These are phyloP conservation scores for Jacaranda mimosifolia DNA, from an alignment of 257 asterid species.

Conservation along the genomic window DNA sequence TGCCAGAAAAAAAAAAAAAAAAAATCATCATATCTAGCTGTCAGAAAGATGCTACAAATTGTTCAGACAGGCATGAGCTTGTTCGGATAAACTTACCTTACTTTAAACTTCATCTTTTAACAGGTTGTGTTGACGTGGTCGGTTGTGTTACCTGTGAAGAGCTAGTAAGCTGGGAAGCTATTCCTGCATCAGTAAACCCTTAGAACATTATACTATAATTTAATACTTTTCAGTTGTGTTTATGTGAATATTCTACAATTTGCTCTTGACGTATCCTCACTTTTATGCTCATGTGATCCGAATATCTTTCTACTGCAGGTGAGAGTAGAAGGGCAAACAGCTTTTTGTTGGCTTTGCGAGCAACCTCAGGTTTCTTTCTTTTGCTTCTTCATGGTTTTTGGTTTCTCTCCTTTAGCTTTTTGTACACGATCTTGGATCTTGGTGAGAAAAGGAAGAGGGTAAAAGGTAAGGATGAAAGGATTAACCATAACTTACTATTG, in stretches of 20 bases:
- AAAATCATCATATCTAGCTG: background rate
- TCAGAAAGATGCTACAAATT: background rate
- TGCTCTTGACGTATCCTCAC: background rate
- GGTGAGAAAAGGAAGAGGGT: background rate
- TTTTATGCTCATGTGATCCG: conserved; percentile 21
- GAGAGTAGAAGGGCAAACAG: conserved; percentile 84
- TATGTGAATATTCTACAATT: background rate
- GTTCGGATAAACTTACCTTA: background rate
- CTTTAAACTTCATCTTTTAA: conserved; percentile 20
- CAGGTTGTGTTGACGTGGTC: conserved; percentile 90
- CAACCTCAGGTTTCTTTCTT: conserved; percentile 72
- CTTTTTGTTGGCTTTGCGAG: conserved; percentile 96
- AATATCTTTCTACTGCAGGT: conserved; percentile 56
- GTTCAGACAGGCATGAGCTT: background rate
- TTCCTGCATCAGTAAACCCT: conserved; percentile 71
- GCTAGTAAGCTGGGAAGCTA: conserved; percentile 77
- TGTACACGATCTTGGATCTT: background rate
- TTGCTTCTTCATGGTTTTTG: background rate
- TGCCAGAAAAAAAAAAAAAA: background rate
- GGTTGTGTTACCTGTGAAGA: conserved; percentile 87
- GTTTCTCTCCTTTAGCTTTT: background rate
- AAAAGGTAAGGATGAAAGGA: background rate
- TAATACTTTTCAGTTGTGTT: background rate
- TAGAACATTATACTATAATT: background rate
- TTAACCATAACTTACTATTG: too few relatives aligned